phyloP scores from a whole-genome alignment of 371 early-diverging fungal genomes.

The Mucor racemosus region DNA sequence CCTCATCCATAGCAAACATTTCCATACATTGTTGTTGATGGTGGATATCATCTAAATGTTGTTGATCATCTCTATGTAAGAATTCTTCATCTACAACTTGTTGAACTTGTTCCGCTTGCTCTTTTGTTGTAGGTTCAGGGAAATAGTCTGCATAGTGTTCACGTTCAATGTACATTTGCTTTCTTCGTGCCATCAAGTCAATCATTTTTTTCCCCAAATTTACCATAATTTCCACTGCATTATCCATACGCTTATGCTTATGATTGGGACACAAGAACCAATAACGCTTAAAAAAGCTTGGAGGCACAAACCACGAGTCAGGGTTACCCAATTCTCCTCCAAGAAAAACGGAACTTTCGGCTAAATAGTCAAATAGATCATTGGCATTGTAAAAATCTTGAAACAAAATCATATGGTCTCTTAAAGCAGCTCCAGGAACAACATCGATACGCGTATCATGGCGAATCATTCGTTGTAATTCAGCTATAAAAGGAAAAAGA shows the following conservation, averaged over 20 bases:
- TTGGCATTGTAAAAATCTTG: slow-evolving; percentile 49
- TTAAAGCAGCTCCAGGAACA: slow-evolving; percentile 43
- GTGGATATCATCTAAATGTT: slow-evolving; percentile 10
- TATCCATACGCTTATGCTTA: slow-evolving; percentile 35
- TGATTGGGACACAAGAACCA: slow-evolving; percentile 50
- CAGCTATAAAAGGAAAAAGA: slow-evolving; percentile 26
- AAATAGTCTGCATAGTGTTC: slow-evolving; percentile 37
- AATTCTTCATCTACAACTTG: slow-evolving; percentile 12
- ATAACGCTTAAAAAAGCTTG: slow-evolving; percentile 37
- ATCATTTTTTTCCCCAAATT: slow-evolving; percentile 33
- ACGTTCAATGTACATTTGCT: slow-evolving; percentile 43
- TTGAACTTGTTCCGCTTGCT: background rate
- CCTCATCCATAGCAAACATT: slow-evolving; percentile 10
- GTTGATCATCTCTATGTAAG: slow-evolving; percentile 7
- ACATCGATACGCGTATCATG: slow-evolving; percentile 49
- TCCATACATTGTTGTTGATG: background rate
- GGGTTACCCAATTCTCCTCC: slow-evolving; percentile 47
- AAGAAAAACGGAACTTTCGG: slow-evolving; percentile 35
- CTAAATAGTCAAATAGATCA: slow-evolving; percentile 38
- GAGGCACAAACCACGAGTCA: slow-evolving; percentile 48
- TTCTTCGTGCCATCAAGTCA: slow-evolving; percentile 29
- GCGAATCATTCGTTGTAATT: slow-evolving; percentile 41
- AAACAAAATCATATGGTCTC: slow-evolving; percentile 47
- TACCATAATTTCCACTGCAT: slow-evolving; percentile 36
- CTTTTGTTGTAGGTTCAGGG: slow-evolving; percentile 21